Evolutionary conservation across 805 yeast genomes (phyloP), one percentile per base, ranked within the genome.

Genomic region (Kodamaea hsintzibuensis): DNA sequence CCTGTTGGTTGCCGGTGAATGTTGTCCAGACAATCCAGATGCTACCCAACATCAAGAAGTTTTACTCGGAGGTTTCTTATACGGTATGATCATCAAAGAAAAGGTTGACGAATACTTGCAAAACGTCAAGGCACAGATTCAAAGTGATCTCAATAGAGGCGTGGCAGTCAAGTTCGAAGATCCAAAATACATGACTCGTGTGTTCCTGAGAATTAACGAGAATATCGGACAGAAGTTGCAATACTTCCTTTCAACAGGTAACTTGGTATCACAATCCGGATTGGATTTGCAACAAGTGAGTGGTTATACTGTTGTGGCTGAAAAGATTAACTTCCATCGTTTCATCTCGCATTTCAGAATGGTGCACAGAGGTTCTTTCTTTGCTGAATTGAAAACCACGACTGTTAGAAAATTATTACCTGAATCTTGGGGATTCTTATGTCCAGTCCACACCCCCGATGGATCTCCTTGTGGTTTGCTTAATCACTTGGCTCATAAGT

Each of bases 341-440:
- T 95, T 95, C 77, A 85, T 95, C 60, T 86, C 98, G n/a, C 99
- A 95, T 78, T 95, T 95, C 82, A 81, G 99, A 76, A 95, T 95
- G 99, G 98, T 95, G 51, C 99, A 95, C 74, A 88, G 99, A 84
- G 99, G 99, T 73, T 91, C 98, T 60, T 95, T 95, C 85, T 95
- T 95, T 71, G 98, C 99, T 45, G 97, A 93, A 72, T 82, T 95
- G 75, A 95, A 95, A 70, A 95, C 99, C 42, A 95, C 99, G 19
- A 88, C 98, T 1, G 99, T 95, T 48, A 85, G 99, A 78, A 95
- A 95, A 71, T 78, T 95, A 64, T 81, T 95, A 55, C 99, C 99
- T 0, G 99, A 95, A 72, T 89, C 97, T 1, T 95, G 99, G 99
- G 99, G 99, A 2, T 95, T 95, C 82, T 75, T 95, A 63, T 95